A percentile compares a stretch with the other conserved stretches of the same genome.
Evolutionary conservation across 108 stramenopile species (phyloP).

Genomic region (Seminavis robusta): DNA sequence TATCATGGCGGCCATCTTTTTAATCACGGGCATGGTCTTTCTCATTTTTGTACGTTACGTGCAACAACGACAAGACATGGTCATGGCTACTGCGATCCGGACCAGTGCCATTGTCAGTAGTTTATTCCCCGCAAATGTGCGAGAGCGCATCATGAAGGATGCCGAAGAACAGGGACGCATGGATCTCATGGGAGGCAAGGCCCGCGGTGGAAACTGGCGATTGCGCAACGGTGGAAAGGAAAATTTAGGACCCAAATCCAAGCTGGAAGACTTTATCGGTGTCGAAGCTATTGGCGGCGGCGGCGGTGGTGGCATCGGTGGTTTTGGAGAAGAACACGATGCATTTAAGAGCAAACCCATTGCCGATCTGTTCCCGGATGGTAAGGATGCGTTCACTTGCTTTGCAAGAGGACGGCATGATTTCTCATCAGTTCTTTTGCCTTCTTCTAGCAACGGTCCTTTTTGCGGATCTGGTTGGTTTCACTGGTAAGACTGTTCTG

Average conservation of each 20-base stretch:
- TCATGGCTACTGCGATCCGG: conserved; percentile 6
- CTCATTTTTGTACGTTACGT: conserved; percentile 22
- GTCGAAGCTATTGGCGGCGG: too few relatives aligned
- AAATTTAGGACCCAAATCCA: too few relatives aligned
- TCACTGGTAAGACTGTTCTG: too few relatives aligned
- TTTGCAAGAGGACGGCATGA: too few relatives aligned
- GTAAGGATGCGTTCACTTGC: not conserved
- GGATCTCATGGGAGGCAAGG: too few relatives aligned
- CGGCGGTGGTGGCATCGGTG: too few relatives aligned
- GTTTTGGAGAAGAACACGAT: not conserved
- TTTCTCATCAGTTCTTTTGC: not conserved
- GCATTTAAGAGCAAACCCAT: conserved; percentile 40
- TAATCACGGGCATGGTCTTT: conserved; percentile 9
- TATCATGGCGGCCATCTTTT: too few relatives aligned
- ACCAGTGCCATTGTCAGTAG: conserved; percentile 18
- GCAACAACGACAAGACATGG: conserved; percentile 15
- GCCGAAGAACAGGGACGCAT: too few relatives aligned
- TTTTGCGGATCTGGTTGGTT: conserved; percentile 11
- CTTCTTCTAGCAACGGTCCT: conserved; percentile 1
- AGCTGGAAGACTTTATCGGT: too few relatives aligned
- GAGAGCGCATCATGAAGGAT: conserved; percentile 31
- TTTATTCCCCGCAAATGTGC: conserved; percentile 34
- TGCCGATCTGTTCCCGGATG: conserved; percentile 66
- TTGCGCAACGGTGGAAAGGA: too few relatives aligned
- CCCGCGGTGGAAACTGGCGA: too few relatives aligned